phyloP scores from a whole-genome alignment of 192 early-diverging fungal genomes.

The Coemansia nantahalensis region DNA sequence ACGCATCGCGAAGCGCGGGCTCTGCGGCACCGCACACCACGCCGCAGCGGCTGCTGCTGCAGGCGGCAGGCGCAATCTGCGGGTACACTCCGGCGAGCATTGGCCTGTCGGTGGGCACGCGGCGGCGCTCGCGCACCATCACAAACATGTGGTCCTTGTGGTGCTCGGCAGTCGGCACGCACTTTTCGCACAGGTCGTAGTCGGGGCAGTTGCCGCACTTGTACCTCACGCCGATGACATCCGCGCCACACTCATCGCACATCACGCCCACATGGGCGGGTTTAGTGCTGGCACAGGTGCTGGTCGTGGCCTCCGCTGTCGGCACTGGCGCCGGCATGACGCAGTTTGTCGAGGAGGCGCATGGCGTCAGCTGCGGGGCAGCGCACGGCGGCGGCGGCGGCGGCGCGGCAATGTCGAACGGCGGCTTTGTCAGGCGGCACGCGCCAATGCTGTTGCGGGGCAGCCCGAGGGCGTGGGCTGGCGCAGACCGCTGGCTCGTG shows the following conservation, averaged over 20 bases:
- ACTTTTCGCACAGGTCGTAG: constrained; percentile 90
- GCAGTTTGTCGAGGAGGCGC: background rate
- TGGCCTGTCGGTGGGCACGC: constrained; percentile 7
- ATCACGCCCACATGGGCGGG: constrained; percentile 21
- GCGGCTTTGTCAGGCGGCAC: constrained; percentile 11
- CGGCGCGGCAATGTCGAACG: background rate
- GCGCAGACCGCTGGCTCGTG: no score
- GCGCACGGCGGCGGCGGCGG: background rate
- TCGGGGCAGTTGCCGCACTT: constrained; percentile 95
- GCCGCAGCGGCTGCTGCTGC: no score
- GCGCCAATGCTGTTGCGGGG: background rate
- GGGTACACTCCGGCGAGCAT: constrained; percentile 27
- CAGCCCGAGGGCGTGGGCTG: background rate
- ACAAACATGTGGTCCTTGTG: constrained; percentile 79
- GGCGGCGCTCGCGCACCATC: constrained; percentile 66
- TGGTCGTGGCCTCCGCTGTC: constrained; percentile 4
- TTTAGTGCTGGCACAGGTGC: background rate
- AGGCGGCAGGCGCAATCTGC: constrained; percentile 24
- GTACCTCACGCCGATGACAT: constrained; percentile 84
- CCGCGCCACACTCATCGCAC: constrained; percentile 56
- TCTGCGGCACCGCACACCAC: background rate
- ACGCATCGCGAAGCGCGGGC: constrained; percentile 1
- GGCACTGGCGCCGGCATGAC: background rate
- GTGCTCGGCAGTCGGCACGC: constrained; percentile 73
- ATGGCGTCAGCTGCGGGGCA: background rate